Base-by-base conservation (phyloP, 192 early-diverging fungal genomes). In the Chytriomyces hyalinus region DNA sequence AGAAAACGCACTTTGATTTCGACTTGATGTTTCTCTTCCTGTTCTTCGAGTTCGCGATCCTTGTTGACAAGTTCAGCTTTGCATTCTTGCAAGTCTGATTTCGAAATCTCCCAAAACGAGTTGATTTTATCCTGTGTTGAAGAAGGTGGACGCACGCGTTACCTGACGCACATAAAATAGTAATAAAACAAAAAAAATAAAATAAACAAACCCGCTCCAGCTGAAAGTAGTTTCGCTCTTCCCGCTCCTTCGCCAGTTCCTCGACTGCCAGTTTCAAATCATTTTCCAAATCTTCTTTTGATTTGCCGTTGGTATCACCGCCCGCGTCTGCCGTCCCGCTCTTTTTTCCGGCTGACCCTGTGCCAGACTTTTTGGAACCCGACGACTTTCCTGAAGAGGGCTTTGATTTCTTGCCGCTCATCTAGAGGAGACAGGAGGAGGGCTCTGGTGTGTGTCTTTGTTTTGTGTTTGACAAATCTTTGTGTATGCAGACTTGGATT, bases 21-120 rank as follows among this genome's bases (percentile, higher is more conserved):
- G 45, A 90, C 89, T 81, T 88, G 86, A 73, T 90, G 87, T 76
- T 90, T 91, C 64, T 91, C 89, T 76, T 91, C 89, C 72, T 81
- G 65, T 77, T 91, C 89, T 61, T 91, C 89, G 10, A 87, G 68
- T 70, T 91, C 89, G 46, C 89, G 75, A 65, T 91, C 89, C 75
- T 88, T 90, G 78, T 91, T 90, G 36, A 88, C 70, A 10, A 87
- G 71, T 63, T 87, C 85, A 0, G 84, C 76, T 49, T 87, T 85
- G 22, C 82, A 45, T 59, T 85, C 81, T 6, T 78, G 36, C 43
- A 91, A 79, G 53, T 91, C 85, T 44, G 78, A 78, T 63, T 90
- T 89, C 26, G 89, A 84, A 49, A 91, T 89, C 53, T 91, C 88
- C 88, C 88, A 90, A 65, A 87, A 88, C 17, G 80, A 78, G 53